Base-by-base conservation (phyloP, 1,284 basidiomycete species). In the Cryptococcus sp. region DNA sequence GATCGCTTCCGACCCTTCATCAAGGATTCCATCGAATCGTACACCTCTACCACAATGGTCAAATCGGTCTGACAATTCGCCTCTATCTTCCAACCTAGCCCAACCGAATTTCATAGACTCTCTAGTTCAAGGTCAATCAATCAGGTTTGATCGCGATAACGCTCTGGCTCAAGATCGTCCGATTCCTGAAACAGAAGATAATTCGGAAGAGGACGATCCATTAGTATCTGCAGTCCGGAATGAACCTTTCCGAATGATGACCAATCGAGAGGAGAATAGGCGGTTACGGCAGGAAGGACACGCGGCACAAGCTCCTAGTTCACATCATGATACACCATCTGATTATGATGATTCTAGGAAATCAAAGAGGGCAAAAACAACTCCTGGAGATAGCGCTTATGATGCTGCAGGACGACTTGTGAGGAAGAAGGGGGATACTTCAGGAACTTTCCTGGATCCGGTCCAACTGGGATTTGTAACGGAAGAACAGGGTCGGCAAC, bases 401-500 rank as follows among this genome's bases (percentile, higher is more conserved):
- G 21, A 57, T 57, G n/a, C 21, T 64, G 40, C 62, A 60, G 10
- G 24, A 55, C 50, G 51, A 43, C 28, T 55, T 64, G 49, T 56
- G 62, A 9, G 62, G 66, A 7, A 62, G 56, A 24, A 56, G 63
- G 31, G 57, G 56, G 5, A 39, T 39, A 39, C 36, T 4, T 39
- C 36, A 4, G 36, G 36, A 7, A 19, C 36, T 4, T 69, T 67
- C 43, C 60, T 59, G 9, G 64, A 72, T 49, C 60, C 66, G 4
- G 57, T 73, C 19, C 64, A 67, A 23, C 56, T 70, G 74, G 83
- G 83, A 40, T 81, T 88, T 57, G 83, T 91, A 45, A 74, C 83
- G 5, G 86, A 88, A 67, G 76, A 78, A 25, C 86, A 88, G 65
- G 90, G 87, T 2, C 82, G 83, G 51, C 83, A 88, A 54, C 74